These are phyloP conservation scores for Solanum piurae DNA, from an alignment of 257 asterid species.

Conservation along the genomic window DNA sequence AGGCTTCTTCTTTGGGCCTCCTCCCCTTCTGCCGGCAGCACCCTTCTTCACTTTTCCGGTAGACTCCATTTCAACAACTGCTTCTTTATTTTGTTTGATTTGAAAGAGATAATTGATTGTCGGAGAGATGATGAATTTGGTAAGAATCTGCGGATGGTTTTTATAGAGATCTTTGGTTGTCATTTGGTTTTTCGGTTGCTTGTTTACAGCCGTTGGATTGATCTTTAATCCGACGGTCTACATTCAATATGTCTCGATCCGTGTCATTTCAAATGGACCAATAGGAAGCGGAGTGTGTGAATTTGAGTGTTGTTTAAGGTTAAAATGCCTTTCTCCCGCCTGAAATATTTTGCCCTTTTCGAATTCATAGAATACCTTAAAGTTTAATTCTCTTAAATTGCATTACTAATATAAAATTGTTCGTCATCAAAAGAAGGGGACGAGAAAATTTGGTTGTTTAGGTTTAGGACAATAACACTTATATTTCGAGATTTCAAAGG, in stretches of 20 bases:
- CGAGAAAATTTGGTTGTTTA: neutral
- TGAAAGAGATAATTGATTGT: neutral
- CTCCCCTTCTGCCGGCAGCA: slow-evolving; percentile 31
- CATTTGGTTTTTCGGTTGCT: neutral
- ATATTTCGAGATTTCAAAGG: neutral
- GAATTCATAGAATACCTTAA: neutral
- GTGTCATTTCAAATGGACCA: slow-evolving; percentile 16
- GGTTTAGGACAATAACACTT: neutral
- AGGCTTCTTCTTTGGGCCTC: slow-evolving; percentile 38
- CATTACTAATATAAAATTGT: neutral
- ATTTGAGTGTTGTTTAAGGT: neutral
- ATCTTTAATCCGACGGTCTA: neutral
- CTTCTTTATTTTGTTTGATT: neutral
- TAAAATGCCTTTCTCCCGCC: neutral
- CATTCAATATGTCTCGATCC: neutral
- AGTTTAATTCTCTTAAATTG: too few species aligned
- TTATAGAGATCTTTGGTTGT: neutral
- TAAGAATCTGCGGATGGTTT: neutral
- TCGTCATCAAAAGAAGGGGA: neutral
- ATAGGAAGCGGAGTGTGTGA: neutral
- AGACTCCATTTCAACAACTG: neutral
- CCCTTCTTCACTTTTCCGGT: slow-evolving; percentile 27
- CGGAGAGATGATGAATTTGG: neutral
- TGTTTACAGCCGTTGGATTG: slow-evolving; percentile 11
- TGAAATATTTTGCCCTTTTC: neutral